Conservation (phyloP, 1,139 yeast genomes). For the Blastobotrys petasosporus region DNA sequence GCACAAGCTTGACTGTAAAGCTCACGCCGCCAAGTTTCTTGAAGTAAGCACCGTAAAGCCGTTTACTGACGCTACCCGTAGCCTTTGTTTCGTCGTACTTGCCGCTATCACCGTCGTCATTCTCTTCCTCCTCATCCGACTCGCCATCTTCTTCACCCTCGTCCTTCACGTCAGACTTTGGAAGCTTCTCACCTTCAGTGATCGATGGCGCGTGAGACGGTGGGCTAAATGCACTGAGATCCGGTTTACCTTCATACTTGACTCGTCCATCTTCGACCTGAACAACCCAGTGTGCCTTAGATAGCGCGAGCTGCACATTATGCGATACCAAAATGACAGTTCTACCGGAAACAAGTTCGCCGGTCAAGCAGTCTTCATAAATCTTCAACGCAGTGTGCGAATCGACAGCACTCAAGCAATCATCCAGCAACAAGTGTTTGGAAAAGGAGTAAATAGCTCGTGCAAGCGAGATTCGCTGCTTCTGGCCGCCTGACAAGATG, state of each 20-base stretch:
- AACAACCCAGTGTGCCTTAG: no score
- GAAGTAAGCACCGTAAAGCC: slow-evolving; percentile 65
- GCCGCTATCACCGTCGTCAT: no score
- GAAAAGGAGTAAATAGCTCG: slow-evolving; percentile 88
- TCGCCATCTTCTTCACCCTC: no score
- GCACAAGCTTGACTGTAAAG: slow-evolving; percentile 44
- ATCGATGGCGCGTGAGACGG: no score
- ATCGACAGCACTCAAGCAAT: slow-evolving; percentile 94
- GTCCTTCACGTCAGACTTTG: no score
- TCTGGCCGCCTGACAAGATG: slow-evolving; percentile 94
- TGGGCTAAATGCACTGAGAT: no score
- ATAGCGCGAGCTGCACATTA: slow-evolving; percentile 70
- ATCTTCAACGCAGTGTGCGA: slow-evolving; percentile 95
- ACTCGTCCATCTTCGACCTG: no score
- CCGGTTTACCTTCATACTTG: no score
- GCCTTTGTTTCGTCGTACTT: slow-evolving; percentile 64
- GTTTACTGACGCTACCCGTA: slow-evolving; percentile 69
- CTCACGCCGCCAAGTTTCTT: slow-evolving; percentile 54
- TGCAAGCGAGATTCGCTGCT: slow-evolving; percentile 91
- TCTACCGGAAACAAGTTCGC: slow-evolving; percentile 75
- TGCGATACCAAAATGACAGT: slow-evolving; percentile 90
- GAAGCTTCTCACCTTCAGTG: no score
- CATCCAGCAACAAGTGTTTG: slow-evolving; percentile 76
- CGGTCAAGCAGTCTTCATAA: slow-evolving; percentile 81
- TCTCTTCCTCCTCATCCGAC: no score